Evolutionary conservation across 1,284 basidiomycete genomes (phyloP).

Genomic region (Sanghuangporus sanghuang): DNA sequence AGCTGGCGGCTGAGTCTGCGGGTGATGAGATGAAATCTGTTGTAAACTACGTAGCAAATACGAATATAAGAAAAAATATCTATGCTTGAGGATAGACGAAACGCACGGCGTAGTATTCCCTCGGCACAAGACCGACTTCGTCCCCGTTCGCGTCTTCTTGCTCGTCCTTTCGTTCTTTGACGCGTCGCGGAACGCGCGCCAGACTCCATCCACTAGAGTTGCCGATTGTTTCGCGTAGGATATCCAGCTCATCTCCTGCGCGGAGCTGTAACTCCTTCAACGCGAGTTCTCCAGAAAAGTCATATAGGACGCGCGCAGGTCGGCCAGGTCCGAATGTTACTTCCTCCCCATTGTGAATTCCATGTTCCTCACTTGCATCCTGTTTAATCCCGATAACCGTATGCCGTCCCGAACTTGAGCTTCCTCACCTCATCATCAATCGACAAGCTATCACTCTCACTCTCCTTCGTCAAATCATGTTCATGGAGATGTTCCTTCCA

Average conservation of each 20-base stretch:
- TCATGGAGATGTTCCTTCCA: conserved; percentile 60
- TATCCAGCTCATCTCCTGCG: conserved; percentile 60
- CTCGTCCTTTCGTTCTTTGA: conserved; percentile 21
- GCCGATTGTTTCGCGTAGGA: conserved; percentile 60
- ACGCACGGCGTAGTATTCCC: conserved; percentile 67
- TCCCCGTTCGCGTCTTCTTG: conserved; percentile 26
- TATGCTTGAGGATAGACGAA: background rate
- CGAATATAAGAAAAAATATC: background rate
- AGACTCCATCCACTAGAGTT: conserved; percentile 60
- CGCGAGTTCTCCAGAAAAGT: conserved; percentile 67
- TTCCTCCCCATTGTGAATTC: conserved; percentile 19
- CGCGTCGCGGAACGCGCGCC: conserved; percentile 30
- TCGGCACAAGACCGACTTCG: conserved; percentile 62
- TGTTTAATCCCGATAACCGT: background rate
- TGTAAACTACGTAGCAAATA: conserved; percentile 42
- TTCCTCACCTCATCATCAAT: conserved; percentile 21
- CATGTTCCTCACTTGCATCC: conserved; percentile 32
- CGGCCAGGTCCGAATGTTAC: conserved; percentile 27
- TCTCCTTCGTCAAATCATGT: background rate
- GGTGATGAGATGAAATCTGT: conserved; percentile 49
- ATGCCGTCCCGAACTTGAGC: background rate
- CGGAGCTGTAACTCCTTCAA: conserved; percentile 62
- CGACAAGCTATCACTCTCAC: conserved; percentile 22
- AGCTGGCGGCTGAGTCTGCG: conserved; percentile 34
- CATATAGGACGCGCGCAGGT: conserved; percentile 60